These are phyloP conservation scores for Pseudonitzschia multistriata DNA, from an alignment of 108 stramenopile species.

Conservation along the genomic window DNA sequence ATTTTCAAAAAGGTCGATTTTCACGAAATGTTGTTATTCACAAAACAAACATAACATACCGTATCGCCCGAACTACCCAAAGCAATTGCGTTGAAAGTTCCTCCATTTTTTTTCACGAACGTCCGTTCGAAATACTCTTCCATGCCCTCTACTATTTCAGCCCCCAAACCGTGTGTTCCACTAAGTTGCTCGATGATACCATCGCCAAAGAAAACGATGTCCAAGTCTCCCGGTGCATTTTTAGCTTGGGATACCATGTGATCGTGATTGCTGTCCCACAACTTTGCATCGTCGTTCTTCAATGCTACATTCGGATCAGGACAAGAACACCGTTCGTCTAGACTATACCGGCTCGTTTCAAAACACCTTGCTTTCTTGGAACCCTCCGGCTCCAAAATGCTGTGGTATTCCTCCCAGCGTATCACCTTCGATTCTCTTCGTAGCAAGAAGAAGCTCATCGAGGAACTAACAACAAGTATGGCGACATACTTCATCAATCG, in stretches of 20 bases:
- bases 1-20: background rate
- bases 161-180: slow-evolving; percentile 29
- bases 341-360: slow-evolving; percentile 9
- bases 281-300: background rate
- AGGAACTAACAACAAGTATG: slow-evolving; percentile 13
- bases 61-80: slow-evolving; percentile 32
- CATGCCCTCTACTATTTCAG: slow-evolving; percentile 6
- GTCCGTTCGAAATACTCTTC: slow-evolving; percentile 23
- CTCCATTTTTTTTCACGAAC: slow-evolving; percentile 28
- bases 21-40: background rate
- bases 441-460: slow-evolving; percentile 24
- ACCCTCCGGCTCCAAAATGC: slow-evolving; percentile 22
- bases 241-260: slow-evolving; percentile 23
- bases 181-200: slow-evolving; percentile 28
- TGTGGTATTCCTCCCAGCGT: slow-evolving; percentile 26
- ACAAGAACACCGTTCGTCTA: slow-evolving; percentile 28
- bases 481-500: slow-evolving; percentile 24
- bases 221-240: slow-evolving; percentile 21
- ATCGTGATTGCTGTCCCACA: slow-evolving; percentile 32
- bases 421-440: slow-evolving; percentile 11
- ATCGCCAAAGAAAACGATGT: slow-evolving; percentile 44
- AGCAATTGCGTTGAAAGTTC: slow-evolving; percentile 26
- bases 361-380: slow-evolving; percentile 21
- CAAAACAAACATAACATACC: slow-evolving; percentile 23
- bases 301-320: slow-evolving; percentile 32